These are phyloP conservation scores for Epicoccum sorghinum DNA, from an alignment of 2,329 filamentous ascomycete genomes.

Conservation along the genomic window DNA sequence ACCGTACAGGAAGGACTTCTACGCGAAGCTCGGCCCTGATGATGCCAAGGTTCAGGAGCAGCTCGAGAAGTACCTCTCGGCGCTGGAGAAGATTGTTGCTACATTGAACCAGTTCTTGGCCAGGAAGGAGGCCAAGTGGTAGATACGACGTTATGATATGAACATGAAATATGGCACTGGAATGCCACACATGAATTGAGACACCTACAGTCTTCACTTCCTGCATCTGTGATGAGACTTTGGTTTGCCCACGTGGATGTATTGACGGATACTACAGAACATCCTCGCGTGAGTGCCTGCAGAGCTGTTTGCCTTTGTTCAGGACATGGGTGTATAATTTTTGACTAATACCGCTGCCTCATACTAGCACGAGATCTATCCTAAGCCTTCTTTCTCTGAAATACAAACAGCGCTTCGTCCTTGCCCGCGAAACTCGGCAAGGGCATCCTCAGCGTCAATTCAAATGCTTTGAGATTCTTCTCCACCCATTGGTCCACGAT, in stretches of 20 bases:
- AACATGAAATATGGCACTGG: not conserved
- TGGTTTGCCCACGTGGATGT: too few relatives aligned
- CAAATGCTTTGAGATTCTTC: conserved; percentile 63
- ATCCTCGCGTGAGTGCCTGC: too few relatives aligned
- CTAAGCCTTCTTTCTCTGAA: conserved; percentile 47
- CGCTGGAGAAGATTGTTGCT: conserved; percentile 76
- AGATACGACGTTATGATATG: conserved; percentile 14
- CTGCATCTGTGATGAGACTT: not conserved
- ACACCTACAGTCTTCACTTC: not conserved
- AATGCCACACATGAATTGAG: not conserved
- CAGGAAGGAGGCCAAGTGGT: conserved; percentile 44
- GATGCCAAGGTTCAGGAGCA: conserved; percentile 66
- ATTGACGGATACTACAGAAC: too few relatives aligned
- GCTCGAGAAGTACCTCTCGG: conserved; percentile 73
- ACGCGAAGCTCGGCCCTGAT: conserved; percentile 79
- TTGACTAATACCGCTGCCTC: too few relatives aligned
- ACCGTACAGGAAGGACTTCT: conserved; percentile 93
- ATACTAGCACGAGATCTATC: too few relatives aligned
- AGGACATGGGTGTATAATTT: too few relatives aligned
- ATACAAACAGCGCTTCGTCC: conserved; percentile 76
- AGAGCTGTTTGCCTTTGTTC: too few relatives aligned
- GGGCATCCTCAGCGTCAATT: conserved; percentile 67
- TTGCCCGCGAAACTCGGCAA: conserved; percentile 78
- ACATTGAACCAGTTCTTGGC: conserved; percentile 70
- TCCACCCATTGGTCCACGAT: conserved; percentile 72